Conservation (phyloP, 1,284 basidiomycete genomes). For the Leccinum angustisporum region DNA sequence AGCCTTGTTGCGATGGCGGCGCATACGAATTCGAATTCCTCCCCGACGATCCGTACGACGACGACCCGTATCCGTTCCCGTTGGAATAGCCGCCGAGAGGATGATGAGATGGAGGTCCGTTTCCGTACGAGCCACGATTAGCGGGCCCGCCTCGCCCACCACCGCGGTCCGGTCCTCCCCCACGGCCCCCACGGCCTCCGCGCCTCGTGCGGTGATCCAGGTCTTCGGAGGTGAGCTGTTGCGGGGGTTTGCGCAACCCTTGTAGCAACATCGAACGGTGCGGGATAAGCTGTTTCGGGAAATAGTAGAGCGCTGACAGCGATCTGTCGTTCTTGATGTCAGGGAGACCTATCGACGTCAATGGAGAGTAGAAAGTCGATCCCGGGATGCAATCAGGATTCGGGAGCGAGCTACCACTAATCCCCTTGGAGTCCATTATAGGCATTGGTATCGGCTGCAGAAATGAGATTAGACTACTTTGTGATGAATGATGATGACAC, state of each 20-base stretch:
- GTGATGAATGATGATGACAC: neutral
- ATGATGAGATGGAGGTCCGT: constrained; percentile 12
- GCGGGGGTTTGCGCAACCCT: constrained; percentile 63
- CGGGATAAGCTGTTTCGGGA: constrained; percentile 83
- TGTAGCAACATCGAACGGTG: constrained; percentile 86
- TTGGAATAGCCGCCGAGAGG: constrained; percentile 26
- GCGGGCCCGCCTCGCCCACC: constrained; percentile 39
- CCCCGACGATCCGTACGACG: constrained; percentile 23
- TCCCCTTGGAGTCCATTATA: constrained; percentile 69
- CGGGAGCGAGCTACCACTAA: constrained; percentile 77
- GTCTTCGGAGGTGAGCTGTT: constrained; percentile 72
- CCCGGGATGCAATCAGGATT: constrained; percentile 92
- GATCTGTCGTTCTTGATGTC: constrained; percentile 89
- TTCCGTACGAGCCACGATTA: constrained; percentile 34
- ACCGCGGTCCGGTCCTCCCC: constrained; percentile 41
- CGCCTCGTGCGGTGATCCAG: constrained; percentile 53
- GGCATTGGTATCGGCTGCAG: constrained; percentile 69
- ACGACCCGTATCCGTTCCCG: constrained; percentile 21
- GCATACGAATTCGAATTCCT: constrained; percentile 27
- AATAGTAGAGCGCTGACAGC: constrained; percentile 85
- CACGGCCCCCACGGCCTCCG: constrained; percentile 43
- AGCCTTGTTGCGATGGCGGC: constrained; percentile 23
- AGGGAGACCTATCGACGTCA: constrained; percentile 54
- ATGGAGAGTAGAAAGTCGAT: constrained; percentile 83
- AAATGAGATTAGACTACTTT: constrained; percentile 17